Evolutionary conservation across 1,284 basidiomycete genomes (phyloP).

Genomic region (Ceratobasidium sp.): DNA sequence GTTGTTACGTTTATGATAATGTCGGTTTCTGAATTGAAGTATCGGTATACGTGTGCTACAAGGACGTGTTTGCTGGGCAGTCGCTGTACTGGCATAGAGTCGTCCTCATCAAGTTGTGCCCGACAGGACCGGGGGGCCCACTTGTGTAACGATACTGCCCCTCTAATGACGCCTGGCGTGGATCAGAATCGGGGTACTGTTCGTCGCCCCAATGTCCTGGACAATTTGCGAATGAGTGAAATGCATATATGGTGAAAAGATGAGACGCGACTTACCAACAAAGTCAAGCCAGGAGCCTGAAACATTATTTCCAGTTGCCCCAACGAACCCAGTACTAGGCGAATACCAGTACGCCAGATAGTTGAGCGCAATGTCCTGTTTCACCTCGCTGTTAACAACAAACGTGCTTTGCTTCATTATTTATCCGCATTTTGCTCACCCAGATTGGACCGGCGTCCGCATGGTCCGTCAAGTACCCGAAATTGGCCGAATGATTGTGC

Average conservation of each 20-base stretch:
- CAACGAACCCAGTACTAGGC: conserved; percentile 22
- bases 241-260: not conserved
- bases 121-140: conserved; percentile 29
- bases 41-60: not conserved
- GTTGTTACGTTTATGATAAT: not conserved
- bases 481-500: conserved; percentile 42
- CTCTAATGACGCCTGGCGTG: conserved; percentile 32
- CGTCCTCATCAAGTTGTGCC: conserved; percentile 38
- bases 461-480: conserved; percentile 38
- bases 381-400: not conserved
- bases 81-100: conserved; percentile 44
- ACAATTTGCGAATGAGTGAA: not conserved
- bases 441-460: conserved; percentile 36
- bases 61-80: conserved; percentile 24
- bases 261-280: conserved; percentile 4
- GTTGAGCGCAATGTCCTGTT: conserved; percentile 31
- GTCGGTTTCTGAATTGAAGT: not conserved
- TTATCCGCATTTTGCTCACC: not conserved
- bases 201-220: conserved; percentile 39
- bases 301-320: conserved; percentile 29
- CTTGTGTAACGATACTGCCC: conserved; percentile 40
- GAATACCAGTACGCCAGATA: conserved; percentile 43
- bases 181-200: conserved; percentile 37
- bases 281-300: conserved; percentile 37
- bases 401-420: not conserved